Percentiles rank a stretch among this genome's conserved stretches.
These are phyloP conservation scores for Trichoderma harzianum DNA, from an alignment of 2,329 filamentous ascomycete species.

Conservation along the genomic window DNA sequence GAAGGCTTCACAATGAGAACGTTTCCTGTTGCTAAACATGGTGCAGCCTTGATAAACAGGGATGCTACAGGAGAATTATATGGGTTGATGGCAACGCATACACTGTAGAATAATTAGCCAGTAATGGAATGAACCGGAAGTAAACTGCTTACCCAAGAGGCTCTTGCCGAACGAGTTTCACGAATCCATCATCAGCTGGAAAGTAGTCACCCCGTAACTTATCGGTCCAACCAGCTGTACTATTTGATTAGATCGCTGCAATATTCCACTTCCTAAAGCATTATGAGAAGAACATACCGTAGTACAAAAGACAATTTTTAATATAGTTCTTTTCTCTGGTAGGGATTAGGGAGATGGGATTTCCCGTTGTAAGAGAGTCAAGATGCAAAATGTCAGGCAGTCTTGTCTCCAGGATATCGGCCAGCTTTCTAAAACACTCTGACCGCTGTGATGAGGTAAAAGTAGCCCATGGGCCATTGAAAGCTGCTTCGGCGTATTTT, in stretches of 20 bases:
- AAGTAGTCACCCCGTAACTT: not conserved
- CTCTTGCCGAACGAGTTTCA: not conserved
- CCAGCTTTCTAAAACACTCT: not conserved
- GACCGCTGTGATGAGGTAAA: not conserved
- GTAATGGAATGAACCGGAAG: rapidly evolving
- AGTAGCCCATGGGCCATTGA: not conserved
- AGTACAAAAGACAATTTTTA: conserved; percentile 3
- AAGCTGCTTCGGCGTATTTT: not conserved
- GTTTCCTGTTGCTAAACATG: not conserved
- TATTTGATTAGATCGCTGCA: not conserved
- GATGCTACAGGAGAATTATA: not conserved
- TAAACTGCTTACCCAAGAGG: not conserved
- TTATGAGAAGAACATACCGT: not conserved
- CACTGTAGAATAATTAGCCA: not conserved
- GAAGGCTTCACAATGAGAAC: conserved; percentile 1
- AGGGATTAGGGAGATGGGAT: not conserved
- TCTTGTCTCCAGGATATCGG: conserved; percentile 4
- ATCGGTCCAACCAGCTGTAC: not conserved
- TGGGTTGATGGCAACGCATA: not conserved
- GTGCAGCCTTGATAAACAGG: not conserved
- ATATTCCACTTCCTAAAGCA: rapidly evolving
- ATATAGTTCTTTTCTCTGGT: conserved; percentile 6
- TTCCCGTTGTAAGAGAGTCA: not conserved
- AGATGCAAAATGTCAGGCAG: not conserved
- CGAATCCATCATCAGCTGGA: not conserved